Conservation (phyloP, 2,329 filamentous ascomycete species). For the Xylaria sp. region DNA sequence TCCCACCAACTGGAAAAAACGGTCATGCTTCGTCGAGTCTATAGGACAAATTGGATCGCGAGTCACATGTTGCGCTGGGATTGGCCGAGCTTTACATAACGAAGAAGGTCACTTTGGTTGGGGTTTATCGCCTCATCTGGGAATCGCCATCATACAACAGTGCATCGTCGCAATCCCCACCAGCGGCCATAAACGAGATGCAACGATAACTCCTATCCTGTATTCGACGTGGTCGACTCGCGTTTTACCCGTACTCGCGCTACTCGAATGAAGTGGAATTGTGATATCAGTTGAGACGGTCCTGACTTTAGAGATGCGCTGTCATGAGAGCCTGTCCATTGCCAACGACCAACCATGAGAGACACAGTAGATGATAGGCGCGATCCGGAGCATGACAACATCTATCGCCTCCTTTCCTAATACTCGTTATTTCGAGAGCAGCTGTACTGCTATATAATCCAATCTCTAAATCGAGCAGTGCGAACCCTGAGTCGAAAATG, state of each 20-base stretch:
- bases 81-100: slow-evolving; percentile 18
- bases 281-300: slow-evolving; percentile 8
- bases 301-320: slow-evolving; percentile 19
- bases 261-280: slow-evolving; percentile 4
- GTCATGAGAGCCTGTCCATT: slow-evolving; percentile 10
- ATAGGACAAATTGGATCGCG: slow-evolving; percentile 3
- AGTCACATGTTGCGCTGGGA: slow-evolving; percentile 24
- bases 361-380: slow-evolving; percentile 9
- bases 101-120: not conserved
- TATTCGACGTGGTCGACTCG: slow-evolving; percentile 29
- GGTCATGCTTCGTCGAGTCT: slow-evolving; percentile 12
- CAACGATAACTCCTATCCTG: not conserved
- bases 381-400: slow-evolving; percentile 17
- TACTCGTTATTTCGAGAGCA: slow-evolving; percentile 6
- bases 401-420: not conserved
- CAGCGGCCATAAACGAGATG: not conserved
- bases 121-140: slow-evolving; percentile 12
- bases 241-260: not conserved
- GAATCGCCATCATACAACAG: slow-evolving; percentile 5
- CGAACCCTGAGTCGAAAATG: not conserved
- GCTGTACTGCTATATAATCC: not conserved
- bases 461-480: not conserved
- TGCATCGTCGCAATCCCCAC: slow-evolving; percentile 8
- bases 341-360: slow-evolving; percentile 4
- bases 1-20: slow-evolving; percentile 6